Evolutionary conservation across 2,329 filamentous ascomycete genomes (phyloP), one percentile per base, ranked within the genome.

Genomic region (Zopfia rhizophila): DNA sequence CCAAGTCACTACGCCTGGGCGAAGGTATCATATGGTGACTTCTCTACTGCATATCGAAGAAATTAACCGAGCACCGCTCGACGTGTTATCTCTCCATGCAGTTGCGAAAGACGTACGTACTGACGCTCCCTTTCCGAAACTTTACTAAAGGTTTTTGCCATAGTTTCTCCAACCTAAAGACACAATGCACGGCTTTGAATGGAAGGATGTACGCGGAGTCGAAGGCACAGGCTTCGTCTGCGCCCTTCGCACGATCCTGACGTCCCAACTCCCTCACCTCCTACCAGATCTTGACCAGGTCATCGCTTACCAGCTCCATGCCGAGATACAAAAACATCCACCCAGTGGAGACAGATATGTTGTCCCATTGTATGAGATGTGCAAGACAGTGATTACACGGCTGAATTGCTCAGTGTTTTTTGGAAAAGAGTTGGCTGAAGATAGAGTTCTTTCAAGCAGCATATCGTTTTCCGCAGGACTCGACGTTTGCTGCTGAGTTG

Each of bases 31-130:
- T 3, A 40, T 53, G 33, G 29, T 49, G 16, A 40, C 49, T 3
- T 40, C 49, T 22, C 10, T 3, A 7, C 4, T 31, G 13, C 45
- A 53, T 21, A 30, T 49, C 11, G 12, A 35, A 37, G 49, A 53
- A 10, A 14, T 53, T 5, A 33, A 40, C 14, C 29, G 17, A 8
- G 49, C 49, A 19, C 45, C 29, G 5, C 17, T 16, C 6, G 11
- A 38, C 16, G n/a, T 25, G 11, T 40, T 53, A 5, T 53, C 49
- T 5, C 32, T 53, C 11, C 49, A 45, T 29, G 49, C 49, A 10
- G 45, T 42, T 4, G 49, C 49, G 11, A 49, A 53, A 31, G 45
- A 47, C 12, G 45, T 48, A 44, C n/a, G n/a, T n/a, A n/a, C n/a
- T n/a, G n/a, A n/a, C n/a, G n/a, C n/a, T n/a, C n/a, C n/a, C n/a